phyloP scores from a whole-genome alignment of 495 filamentous ascomycete species.

The Penicillium desertorum region DNA sequence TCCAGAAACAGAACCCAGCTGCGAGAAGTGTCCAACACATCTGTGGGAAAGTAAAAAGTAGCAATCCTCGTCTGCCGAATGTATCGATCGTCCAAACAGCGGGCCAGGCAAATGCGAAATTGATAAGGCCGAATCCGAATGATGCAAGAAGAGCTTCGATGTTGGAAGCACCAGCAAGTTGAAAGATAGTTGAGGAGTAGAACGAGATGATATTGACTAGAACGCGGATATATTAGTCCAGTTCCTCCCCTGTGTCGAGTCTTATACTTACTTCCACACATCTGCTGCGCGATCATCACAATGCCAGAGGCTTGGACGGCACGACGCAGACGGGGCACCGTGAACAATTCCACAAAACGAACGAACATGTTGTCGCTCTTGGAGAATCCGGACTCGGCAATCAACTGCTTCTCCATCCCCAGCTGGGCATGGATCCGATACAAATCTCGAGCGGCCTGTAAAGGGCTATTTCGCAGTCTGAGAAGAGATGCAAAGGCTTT shows the following conservation, averaged over 20 bases:
- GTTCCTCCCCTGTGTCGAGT: not conserved
- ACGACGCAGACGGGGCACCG: constrained; percentile 56
- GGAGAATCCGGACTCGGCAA: constrained; percentile 26
- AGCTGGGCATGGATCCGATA: constrained; percentile 68
- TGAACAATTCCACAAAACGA: constrained; percentile 56
- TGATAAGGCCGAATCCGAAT: constrained; percentile 77
- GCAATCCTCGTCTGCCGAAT: constrained; percentile 71
- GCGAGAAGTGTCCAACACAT: constrained; percentile 79
- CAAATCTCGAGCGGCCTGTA: constrained; percentile 75
- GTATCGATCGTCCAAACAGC: constrained; percentile 85
- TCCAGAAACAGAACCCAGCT: constrained; percentile 68
- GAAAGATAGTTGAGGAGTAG: constrained; percentile 76
- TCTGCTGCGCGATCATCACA: constrained; percentile 80
- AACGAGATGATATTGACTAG: constrained; percentile 75
- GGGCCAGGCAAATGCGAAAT: constrained; percentile 82
- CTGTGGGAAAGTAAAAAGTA: constrained; percentile 82
- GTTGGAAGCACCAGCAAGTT: constrained; percentile 56
- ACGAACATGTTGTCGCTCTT: constrained; percentile 39
- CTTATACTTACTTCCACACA: constrained; percentile 63
- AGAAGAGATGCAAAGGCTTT: constrained; percentile 63
- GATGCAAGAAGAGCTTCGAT: constrained; percentile 67
- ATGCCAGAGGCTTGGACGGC: constrained; percentile 54
- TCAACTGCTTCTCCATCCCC: constrained; percentile 38
- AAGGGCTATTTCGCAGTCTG: constrained; percentile 58
- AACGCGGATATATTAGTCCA: not conserved